These are phyloP conservation scores for Xylariaceae sp. DNA, from an alignment of 2,329 filamentous ascomycete species.

Conservation along the genomic window DNA sequence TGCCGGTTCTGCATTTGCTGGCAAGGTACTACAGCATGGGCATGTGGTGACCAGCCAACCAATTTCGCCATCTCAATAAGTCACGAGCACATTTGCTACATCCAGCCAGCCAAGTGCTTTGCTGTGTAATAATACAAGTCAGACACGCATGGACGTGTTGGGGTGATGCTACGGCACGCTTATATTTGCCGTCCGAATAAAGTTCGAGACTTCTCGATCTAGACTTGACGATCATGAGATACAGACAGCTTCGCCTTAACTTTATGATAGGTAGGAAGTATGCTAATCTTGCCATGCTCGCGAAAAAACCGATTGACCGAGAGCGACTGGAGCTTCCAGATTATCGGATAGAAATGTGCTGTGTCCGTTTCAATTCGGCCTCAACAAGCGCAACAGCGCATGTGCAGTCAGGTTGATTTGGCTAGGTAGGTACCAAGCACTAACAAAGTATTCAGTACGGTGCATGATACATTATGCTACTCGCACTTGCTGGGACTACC, in stretches of 20 bases:
- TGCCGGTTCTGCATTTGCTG: too few relatives aligned
- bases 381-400: too few relatives aligned
- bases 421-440: too few relatives aligned
- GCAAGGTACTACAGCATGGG: too few relatives aligned
- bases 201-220: not conserved
- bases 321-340: conserved; percentile 5
- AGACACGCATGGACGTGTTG: conserved; percentile 17
- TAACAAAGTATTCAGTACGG: too few relatives aligned
- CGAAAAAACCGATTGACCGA: conserved; percentile 20
- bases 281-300: conserved; percentile 15
- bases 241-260: too few relatives aligned
- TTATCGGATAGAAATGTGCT: not conserved
- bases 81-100: conserved; percentile 15
- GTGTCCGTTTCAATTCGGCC: too few relatives aligned
- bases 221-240: not conserved
- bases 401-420: too few relatives aligned
- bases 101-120: conserved; percentile 10
- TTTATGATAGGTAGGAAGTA: not conserved
- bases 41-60: too few relatives aligned
- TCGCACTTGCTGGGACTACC: conserved; percentile 5
- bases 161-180: conserved; percentile 7
- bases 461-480: conserved; percentile 10
- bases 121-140: conserved; percentile 20
- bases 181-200: conserved; percentile 8
- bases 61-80: conserved; percentile 6